Evolutionary conservation across 257 asterid species (phyloP).

Genomic region (Jaltomata sinuosa): DNA sequence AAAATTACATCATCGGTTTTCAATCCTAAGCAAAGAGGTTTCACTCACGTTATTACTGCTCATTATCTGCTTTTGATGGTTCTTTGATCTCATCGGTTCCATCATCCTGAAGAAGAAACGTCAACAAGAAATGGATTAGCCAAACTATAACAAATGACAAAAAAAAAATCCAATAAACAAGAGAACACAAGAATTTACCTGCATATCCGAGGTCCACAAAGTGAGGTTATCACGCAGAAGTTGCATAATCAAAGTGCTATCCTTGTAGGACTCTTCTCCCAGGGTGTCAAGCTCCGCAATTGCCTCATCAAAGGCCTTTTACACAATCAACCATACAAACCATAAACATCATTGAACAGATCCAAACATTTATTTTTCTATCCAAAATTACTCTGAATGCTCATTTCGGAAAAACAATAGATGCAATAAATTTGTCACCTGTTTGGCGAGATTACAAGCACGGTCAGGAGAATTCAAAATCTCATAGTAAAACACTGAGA

Average conservation of each 20-base stretch:
- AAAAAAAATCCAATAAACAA: background rate
- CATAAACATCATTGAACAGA: background rate
- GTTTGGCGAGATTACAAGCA: constrained; percentile 77
- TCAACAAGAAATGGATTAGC: background rate
- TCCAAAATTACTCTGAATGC: background rate
- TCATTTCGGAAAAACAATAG: background rate
- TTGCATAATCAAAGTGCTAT: constrained; percentile 89
- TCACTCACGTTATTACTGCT: constrained; percentile 31
- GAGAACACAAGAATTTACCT: constrained; percentile 23
- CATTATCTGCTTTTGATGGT: constrained; percentile 55
- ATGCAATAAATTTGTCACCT: constrained; percentile 24
- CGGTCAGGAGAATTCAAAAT: constrained; percentile 75
- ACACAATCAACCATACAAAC: background rate
- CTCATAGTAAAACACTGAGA: constrained; percentile 81
- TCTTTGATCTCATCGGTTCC: constrained; percentile 74
- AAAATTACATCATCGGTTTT: constrained; percentile 10
- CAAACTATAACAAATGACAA: background rate
- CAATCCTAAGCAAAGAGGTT: constrained; percentile 16
- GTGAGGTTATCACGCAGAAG: constrained; percentile 90
- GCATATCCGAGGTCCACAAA: constrained; percentile 90
- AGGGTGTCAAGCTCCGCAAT: constrained; percentile 85
- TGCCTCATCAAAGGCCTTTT: constrained; percentile 81
- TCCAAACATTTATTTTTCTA: background rate
- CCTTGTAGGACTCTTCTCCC: constrained; percentile 92
- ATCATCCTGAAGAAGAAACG: constrained; percentile 47